Conservation (phyloP, 208 protist species). For the Trypanosoma scelopori region DNA sequence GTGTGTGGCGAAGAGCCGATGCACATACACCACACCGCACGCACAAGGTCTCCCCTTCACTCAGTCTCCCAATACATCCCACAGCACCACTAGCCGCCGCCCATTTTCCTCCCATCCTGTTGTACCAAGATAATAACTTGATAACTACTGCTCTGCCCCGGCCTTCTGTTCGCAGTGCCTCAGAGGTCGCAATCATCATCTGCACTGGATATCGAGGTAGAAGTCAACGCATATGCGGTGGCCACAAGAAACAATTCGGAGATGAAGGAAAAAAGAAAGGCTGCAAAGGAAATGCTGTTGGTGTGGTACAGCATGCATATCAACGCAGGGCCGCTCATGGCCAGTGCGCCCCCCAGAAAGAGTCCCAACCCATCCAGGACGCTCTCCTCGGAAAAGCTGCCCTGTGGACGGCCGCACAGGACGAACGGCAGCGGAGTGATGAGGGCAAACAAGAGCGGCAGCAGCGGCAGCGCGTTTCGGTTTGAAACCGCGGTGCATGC, state of each 20-base stretch:
- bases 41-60: too few relatives aligned
- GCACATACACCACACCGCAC: too few relatives aligned
- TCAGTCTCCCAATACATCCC: neutral
- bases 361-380: slow-evolving; percentile 42
- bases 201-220: neutral
- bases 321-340: slow-evolving; percentile 54
- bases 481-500: slow-evolving; percentile 47
- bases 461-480: slow-evolving; percentile 53
- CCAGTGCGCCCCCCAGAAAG: slow-evolving; percentile 65
- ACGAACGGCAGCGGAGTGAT: slow-evolving; percentile 62
- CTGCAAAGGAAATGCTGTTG: slow-evolving; percentile 35
- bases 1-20: too few relatives aligned
- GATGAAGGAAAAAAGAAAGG: slow-evolving; percentile 45
- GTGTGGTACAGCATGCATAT: slow-evolving; percentile 66
- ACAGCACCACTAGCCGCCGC: too few relatives aligned
- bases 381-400: slow-evolving; percentile 9
- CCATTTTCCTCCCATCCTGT: too few relatives aligned
- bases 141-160: too few relatives aligned
- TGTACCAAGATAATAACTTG: too few relatives aligned
- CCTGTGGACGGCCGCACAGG: slow-evolving; percentile 36
- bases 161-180: neutral
- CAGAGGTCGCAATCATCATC: slow-evolving; percentile 4
- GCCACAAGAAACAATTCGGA: slow-evolving; percentile 27
- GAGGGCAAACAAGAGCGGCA: slow-evolving; percentile 54
- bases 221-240: slow-evolving; percentile 3